Base-by-base conservation (phyloP, 2,329 filamentous ascomycete genomes). In the Mycosphaerella arachidis region DNA sequence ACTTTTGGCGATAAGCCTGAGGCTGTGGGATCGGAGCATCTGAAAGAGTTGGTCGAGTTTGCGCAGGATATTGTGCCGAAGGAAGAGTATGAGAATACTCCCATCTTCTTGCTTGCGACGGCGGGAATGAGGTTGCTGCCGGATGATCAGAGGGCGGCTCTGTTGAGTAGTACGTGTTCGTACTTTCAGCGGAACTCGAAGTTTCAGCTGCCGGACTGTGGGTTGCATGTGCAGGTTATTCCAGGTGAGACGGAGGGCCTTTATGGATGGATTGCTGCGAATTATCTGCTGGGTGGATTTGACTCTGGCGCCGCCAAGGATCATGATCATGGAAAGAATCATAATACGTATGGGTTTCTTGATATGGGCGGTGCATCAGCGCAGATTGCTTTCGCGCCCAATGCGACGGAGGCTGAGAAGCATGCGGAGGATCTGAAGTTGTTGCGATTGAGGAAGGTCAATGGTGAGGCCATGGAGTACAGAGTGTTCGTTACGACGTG, bases 301-400 rank as follows among this genome's bases (percentile, higher is more conserved):
- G 90, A 97, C 73, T 52, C 50, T 31, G 50, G 30, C n/a, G 80
- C 83, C 18, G 87, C 91, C 0, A 78, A 87, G 54, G 77, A 85
- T 13, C 90, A 96, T 69, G 79, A 85, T 56, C 91, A 96, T 73
- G 92, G 91, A 55, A 92, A 96, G 66, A 85, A 84, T 29, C 94
- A 97, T 73, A 90, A 92, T 71, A 99, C 94, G 0, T 99, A 97
- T 74, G 94, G 94, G 0, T 99, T 99, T 71, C 79, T 99, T 62
- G 94, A 99, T 73, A 99, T 99, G 95, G 94, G 94, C 53, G 94
- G 94, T 55, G 94, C 94, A 29, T 97, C 93, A 0, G 93, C 94
- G 16, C 94, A 99, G 76, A 97, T 99, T 70, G 94, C 95, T 0
- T 99, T 99, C 74, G 93, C 92, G 1, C 94, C 94, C 1, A 99